Percentiles rank a stretch among this genome's conserved stretches.
Evolutionary conservation across 345 rosid species (phyloP).

Genomic region (Clarkia xantiana): DNA sequence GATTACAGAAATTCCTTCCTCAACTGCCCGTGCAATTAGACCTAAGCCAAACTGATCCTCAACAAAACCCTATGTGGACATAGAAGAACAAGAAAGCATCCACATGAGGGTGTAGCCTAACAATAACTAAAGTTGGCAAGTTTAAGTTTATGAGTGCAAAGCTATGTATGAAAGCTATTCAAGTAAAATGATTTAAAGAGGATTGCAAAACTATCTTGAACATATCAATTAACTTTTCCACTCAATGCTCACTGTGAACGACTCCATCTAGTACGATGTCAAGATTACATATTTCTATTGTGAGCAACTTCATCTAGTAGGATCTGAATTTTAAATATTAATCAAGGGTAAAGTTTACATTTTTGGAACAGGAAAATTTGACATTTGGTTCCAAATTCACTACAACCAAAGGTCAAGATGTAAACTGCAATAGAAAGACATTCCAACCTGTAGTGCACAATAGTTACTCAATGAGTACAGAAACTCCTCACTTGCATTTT

Average conservation of each 20-base stretch:
- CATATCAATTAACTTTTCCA: too few species aligned
- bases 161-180: too few species aligned
- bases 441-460: constrained; percentile 87
- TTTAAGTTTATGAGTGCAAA: neutral
- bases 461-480: constrained; percentile 83
- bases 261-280: too few species aligned
- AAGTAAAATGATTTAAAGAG: too few species aligned
- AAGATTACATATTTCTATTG: too few species aligned
- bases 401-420: neutral
- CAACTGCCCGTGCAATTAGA: constrained; percentile 89
- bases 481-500: constrained; percentile 94
- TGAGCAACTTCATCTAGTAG: too few species aligned
- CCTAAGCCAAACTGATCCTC: constrained; percentile 99
- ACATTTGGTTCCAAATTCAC: too few species aligned
- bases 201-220: too few species aligned
- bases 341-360: too few species aligned
- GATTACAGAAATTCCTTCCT: constrained; percentile 94
- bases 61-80: constrained; percentile 65
- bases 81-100: neutral
- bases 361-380: too few species aligned
- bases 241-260: too few species aligned
- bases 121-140: neutral
- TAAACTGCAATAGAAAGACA: neutral
- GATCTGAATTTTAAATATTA: too few species aligned
- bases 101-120: neutral